Base-by-base conservation (phyloP, 2,329 filamentous ascomycete species). In the Cytospora leucostoma region DNA sequence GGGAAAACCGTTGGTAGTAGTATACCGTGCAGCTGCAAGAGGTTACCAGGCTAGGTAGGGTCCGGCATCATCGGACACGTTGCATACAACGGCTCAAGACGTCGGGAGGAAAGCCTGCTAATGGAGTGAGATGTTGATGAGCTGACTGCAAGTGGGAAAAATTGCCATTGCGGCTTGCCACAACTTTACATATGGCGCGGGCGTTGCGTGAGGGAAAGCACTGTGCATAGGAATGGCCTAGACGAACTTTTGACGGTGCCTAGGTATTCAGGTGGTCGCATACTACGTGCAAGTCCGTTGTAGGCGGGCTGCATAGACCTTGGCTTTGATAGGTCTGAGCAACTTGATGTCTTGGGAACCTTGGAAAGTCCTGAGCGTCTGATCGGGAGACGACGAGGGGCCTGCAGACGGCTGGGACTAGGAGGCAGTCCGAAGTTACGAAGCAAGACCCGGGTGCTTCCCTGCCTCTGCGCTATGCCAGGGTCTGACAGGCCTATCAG, bases 21-120 rank as follows among this genome's bases (percentile, higher is more conserved):
- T 55, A 17, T 38, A 59, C 40, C 15, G 21, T 44, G 27, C n/a
- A 54, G 51, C 35, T 59, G 2, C 27, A 27, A 27, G 27, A 27
- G 27, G 4, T 19, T 34, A 38, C 32, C 40, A 59, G 40, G 52
- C 58, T 50, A 33, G 19, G 37, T 50, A 33, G 19, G 37, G 19
- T 19, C 52, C 35, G 55, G 35, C 53, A 49, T 61, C 32, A 62
- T 55, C 13, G 53, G 54, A 54, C 40, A 33, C n/a, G 40, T 47
- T 40, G 40, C 53, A 44, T 52, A 54, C 50, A 49, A 44, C 38
- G 49, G 57, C 40, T 54, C 13, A 11, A 61, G 35, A 33, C 37
- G 49, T 55, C 21, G 62, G 53, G 62, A 56, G 44, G 21, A 55
- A 56, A 57, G 62, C 33, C 47, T 56, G 55, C 57, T 49, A 53